A percentile compares a stretch with the other conserved stretches of the same genome.
These are phyloP conservation scores for Colletotrichum tamarilloi DNA, from an alignment of 2,329 filamentous ascomycete species.

Conservation along the genomic window DNA sequence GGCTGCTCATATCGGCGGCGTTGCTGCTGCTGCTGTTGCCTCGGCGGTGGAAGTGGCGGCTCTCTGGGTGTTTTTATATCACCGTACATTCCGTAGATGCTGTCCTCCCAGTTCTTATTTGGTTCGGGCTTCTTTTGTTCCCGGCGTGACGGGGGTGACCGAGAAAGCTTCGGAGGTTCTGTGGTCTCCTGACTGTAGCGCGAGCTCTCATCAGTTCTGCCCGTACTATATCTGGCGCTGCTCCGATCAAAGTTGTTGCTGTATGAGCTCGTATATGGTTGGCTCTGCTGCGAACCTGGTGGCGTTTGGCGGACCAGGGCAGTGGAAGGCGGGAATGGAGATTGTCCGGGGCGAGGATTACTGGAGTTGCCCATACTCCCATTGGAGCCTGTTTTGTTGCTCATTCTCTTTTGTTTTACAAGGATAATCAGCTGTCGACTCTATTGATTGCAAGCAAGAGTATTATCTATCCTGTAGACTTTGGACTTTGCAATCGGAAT, in stretches of 20 bases:
- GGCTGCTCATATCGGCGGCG: neutral
- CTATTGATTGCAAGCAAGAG: neutral
- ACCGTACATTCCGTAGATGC: slow-evolving; percentile 33
- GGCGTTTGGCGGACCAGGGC: slow-evolving; percentile 12
- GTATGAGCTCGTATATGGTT: slow-evolving; percentile 26
- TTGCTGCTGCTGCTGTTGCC: neutral
- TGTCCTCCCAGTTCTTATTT: slow-evolving; percentile 22
- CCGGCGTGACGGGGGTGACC: neutral
- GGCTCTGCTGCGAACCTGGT: neutral
- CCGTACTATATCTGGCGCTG: slow-evolving; percentile 27
- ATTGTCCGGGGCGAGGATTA: slow-evolving; percentile 32
- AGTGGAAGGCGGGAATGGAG: slow-evolving; percentile 21
- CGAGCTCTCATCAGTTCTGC: slow-evolving; percentile 7
- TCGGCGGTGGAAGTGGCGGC: slow-evolving; percentile 2
- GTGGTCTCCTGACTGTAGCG: slow-evolving; percentile 9
- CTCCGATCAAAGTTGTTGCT: slow-evolving; percentile 33
- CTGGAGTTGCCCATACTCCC: slow-evolving; percentile 27
- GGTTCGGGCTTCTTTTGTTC: neutral
- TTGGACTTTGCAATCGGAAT: neutral
- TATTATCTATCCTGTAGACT: neutral
- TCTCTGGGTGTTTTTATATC: slow-evolving; percentile 25
- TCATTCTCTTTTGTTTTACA: neutral
- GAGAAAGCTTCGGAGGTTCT: neutral
- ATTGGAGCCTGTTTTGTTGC: neutral
- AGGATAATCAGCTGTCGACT: neutral